Evolutionary conservation across 768 basidiomycete species (phyloP), one percentile per base, ranked within the genome.

Genomic region (Gelatoporia subvermispora): DNA sequence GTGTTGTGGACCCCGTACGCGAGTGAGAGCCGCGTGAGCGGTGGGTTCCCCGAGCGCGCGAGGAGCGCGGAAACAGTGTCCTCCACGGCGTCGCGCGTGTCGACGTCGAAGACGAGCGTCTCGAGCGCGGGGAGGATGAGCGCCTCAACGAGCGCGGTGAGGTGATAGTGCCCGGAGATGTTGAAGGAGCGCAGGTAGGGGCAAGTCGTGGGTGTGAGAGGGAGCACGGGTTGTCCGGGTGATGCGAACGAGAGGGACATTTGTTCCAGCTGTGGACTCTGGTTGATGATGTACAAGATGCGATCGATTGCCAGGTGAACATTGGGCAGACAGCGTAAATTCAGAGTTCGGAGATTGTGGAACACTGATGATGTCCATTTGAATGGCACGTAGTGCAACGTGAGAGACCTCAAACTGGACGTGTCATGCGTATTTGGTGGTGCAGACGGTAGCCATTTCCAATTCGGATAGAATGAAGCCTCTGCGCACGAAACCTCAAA

Each of bases 401-500:
- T 85, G 11, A 89, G 66, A 0, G 77, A 73, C 49, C 71, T 61
- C 21, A 88, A 70, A 22, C 72, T 71, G 4, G 77, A 73, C 3
- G 85, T 69, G 20, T 64, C 50, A 38, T 65, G 52, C 18, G 64
- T 58, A 43, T 58, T 62, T 3, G 70, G 65, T 17, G 66, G 63
- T 4, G 70, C 68, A 18, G 75, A 82, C 1, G 85, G 86, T 16
- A 88, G 71, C 88, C 87, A 90, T 7, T 77, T 72, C 87, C 85
- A 88, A 41, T 88, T 85, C 16, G 70, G 59, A 22, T 66, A 81
- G 49, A 76, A 76, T 5, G 70, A 75, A 10, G 79, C 74, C 57
- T 88, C 85, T 3, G 77, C 77, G 49, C 81, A 82, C 16, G 84
- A 88, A 0, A 90, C 78, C 62, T 88, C 86, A 53, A 91, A 90